Conservation (phyloP, 768 basidiomycete genomes). For the Nidularia sp. region DNA sequence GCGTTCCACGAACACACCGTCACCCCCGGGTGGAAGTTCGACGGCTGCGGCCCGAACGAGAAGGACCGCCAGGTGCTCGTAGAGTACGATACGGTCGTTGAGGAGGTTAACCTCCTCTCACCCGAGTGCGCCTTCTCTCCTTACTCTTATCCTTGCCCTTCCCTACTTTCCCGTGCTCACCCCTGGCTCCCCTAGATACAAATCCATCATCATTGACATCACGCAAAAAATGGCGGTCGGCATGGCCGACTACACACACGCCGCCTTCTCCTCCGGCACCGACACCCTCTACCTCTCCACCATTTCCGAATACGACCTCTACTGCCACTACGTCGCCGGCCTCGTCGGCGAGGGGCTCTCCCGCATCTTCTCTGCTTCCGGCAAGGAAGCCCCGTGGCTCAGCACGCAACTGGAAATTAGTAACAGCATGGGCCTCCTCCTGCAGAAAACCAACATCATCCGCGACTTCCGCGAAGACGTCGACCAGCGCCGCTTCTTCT, state of each 20-base stretch:
- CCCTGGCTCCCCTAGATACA: constrained; percentile 45
- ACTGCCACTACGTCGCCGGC: constrained; percentile 98
- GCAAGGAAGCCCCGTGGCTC: constrained; percentile 74
- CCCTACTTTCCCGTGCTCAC: background rate
- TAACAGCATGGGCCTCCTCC: constrained; percentile 91
- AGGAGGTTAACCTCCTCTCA: constrained; percentile 70
- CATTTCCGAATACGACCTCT: constrained; percentile 88
- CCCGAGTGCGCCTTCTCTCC: constrained; percentile 43
- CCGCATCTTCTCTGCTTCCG: constrained; percentile 80
- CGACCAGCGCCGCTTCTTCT: constrained; percentile 83
- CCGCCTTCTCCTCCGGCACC: constrained; percentile 66
- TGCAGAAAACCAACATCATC: constrained; percentile 98
- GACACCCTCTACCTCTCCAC: constrained; percentile 69
- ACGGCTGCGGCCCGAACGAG: constrained; percentile 78
- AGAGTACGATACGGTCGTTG: constrained; percentile 77
- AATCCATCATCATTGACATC: constrained; percentile 78
- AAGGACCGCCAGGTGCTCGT: constrained; percentile 84
- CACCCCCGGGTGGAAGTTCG: constrained; percentile 83
- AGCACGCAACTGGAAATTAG: constrained; percentile 80
- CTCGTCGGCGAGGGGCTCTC: constrained; percentile 96
- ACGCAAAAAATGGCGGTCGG: constrained; percentile 84
- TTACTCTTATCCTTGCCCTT: constrained; percentile 7
- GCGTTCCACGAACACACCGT: constrained; percentile 77
- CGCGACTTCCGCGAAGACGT: constrained; percentile 93
- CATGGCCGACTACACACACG: constrained; percentile 94